Base-by-base conservation (phyloP, 2,329 filamentous ascomycete genomes). In the Ascochyta lentis region DNA sequence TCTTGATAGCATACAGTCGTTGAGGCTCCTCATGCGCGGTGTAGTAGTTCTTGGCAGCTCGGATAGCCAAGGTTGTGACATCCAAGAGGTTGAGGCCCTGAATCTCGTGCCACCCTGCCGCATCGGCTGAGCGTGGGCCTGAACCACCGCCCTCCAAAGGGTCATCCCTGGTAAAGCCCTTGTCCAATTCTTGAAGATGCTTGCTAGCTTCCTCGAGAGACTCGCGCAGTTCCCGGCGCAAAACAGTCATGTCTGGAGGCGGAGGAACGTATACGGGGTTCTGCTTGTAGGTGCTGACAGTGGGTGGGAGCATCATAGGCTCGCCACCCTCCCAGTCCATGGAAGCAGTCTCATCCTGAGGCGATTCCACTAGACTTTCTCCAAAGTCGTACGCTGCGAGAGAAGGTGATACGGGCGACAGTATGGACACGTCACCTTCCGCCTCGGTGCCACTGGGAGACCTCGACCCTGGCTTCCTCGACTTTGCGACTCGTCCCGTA, bases 11-110 rank as follows among this genome's bases (percentile, higher is more conserved):
- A 69, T 95, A 91, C 16, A 98, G 81, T 34, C 91, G 88, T 65
- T 95, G 89, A 1, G 93, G 92, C 49, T 93, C 84, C 69, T 96
- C 90, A 72, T 98, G 95, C 4, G 92, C 86, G 0, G 93, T 97
- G 77, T 99, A 98, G 78, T 98, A 99, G 68, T 96, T 89, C 78
- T 96, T 96, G 47, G 95, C 95, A 1, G 94, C 92, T 48, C 92
- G 87, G 64, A 99, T 98, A n/a, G 94, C 94, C 49, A 98, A 82
- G 1, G 95, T 99, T 71, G 95, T 89, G 49, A 96, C 88, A 73
- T 98, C 94, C 52, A 98, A 84, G 34, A 99, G 86, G 69, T 96
- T 91, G 81, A 98, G 87, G 16, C 94, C 95, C 74, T 96, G 91
- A 22, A 96, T 84, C 75, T 97, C 92, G 73, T 90, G 86, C 87